Evolutionary conservation across 192 early-diverging fungal genomes (phyloP), one percentile per base, ranked within the genome.

Genomic region (Thamnidium elegans): DNA sequence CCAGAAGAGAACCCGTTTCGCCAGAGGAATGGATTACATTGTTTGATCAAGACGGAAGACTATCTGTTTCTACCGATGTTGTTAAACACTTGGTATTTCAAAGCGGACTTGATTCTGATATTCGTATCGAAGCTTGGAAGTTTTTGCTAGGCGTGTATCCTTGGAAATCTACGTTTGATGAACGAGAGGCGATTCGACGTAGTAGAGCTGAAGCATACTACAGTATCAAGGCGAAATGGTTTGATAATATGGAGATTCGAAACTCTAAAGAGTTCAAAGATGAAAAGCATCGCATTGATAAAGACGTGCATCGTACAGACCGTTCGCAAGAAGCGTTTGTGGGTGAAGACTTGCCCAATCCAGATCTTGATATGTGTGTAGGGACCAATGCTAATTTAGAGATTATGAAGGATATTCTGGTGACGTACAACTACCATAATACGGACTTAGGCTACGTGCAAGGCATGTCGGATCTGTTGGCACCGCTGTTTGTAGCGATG

Each of bases 281-380:
- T 68, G 86, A 92, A 50, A 84, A 86, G 60, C 78, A 77, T 56
- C 79, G 90, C 0, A 92, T 84, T 51, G 61, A 96, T 43, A 99
- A 97, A 73, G 97, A 99, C 66, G 96, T 98, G 0, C 83, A 96
- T 61, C 87, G 97, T 31, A 99, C 97, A 1, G 97, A 99, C 70
- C 77, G 95, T 3, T 89, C 81, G 0, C 82, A 93, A 1, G 83
- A 89, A 0, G 87, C 91, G 70, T 97, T 94, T 82, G 83, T 84
- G 21, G 80, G 80, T 10, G 83, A 89, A 62, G 83, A 80, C 31
- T 36, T 82, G 43, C 83, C 75, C 65, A 82, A 83, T 62, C 74
- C 74, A 50, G 63, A 81, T 64, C 55, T 54, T 44, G 62, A 74
- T 23, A 77, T 81, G 19, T 55, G 63, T 32, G 74, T 83, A 1